Conservation (phyloP, 768 basidiomycete species). For the Rhodotorula diobovata region DNA sequence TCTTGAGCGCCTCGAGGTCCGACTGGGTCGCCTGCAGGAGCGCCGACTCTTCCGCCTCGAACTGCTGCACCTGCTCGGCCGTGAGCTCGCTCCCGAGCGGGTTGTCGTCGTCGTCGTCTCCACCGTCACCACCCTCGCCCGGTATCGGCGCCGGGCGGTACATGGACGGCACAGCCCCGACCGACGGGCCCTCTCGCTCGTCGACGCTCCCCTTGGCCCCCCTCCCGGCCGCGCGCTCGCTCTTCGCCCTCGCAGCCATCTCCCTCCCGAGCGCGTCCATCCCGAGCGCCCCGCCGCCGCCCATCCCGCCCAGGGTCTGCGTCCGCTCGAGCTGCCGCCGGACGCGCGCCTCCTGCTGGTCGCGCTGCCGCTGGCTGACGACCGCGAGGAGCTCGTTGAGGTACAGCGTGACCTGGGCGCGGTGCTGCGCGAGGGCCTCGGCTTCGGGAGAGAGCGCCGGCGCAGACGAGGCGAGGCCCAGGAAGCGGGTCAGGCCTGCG, state of each 20-base stretch:
- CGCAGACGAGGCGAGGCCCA: conserved; percentile 55
- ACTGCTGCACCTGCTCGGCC: conserved; percentile 81
- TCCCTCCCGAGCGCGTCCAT: conserved; percentile 43
- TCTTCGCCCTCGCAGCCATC: conserved; percentile 2
- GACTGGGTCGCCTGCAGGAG: conserved; percentile 79
- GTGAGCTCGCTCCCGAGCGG: conserved; percentile 70
- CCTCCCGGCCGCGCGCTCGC: conserved; percentile 55
- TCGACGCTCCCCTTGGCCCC: conserved; percentile 40
- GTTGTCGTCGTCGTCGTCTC: conserved; percentile 53
- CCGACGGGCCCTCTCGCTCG: not conserved
- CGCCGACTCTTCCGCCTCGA: conserved; percentile 83
- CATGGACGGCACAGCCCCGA: conserved; percentile 33
- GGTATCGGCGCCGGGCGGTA: conserved; percentile 41
- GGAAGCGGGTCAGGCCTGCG: conserved; percentile 52
- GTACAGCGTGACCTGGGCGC: conserved; percentile 86
- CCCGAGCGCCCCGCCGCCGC: conserved; percentile 56
- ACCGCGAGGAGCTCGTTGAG: conserved; percentile 74
- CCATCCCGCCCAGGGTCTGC: conserved; percentile 62
- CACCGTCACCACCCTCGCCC: conserved; percentile 51
- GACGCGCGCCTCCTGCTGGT: conserved; percentile 90
- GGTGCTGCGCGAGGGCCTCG: conserved; percentile 79
- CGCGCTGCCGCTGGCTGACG: conserved; percentile 70
- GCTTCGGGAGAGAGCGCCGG: conserved; percentile 62
- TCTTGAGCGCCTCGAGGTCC: conserved; percentile 79
- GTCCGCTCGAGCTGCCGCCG: conserved; percentile 80